Evolutionary conservation across 2,329 filamentous ascomycete genomes (phyloP).

Genomic region (Neopestalotiopsis rosae): DNA sequence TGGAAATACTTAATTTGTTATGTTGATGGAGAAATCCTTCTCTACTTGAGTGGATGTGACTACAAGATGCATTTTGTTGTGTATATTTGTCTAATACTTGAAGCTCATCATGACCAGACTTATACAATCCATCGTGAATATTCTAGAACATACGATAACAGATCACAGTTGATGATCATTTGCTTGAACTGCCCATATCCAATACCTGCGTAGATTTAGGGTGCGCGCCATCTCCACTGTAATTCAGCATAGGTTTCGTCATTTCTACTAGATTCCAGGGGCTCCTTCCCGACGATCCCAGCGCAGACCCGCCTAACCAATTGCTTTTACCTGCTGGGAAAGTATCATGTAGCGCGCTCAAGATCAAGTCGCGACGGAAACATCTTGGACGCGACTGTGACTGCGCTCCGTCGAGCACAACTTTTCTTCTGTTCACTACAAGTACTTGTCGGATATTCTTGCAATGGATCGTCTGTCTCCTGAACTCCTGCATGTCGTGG

Average conservation of each 20-base stretch:
- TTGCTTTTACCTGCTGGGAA: too few relatives aligned
- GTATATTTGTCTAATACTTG: too few relatives aligned
- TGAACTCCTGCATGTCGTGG: constrained; percentile 21
- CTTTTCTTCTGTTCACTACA: background rate
- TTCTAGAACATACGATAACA: too few relatives aligned
- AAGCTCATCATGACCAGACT: too few relatives aligned
- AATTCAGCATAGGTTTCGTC: background rate
- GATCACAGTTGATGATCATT: too few relatives aligned
- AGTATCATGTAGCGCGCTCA: too few relatives aligned
- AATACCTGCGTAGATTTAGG: background rate
- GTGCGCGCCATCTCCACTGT: background rate
- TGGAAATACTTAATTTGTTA: background rate
- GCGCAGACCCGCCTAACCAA: background rate
- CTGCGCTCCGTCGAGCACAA: background rate
- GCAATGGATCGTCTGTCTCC: constrained; percentile 19
- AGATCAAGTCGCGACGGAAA: too few relatives aligned
- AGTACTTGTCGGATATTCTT: background rate
- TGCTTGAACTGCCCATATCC: too few relatives aligned
- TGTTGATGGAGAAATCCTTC: too few relatives aligned
- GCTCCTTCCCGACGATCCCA: background rate
- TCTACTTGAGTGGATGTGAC: too few relatives aligned
- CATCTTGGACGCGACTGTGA: background rate
- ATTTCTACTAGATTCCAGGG: background rate
- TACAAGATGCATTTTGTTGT: too few relatives aligned
- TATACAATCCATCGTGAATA: too few relatives aligned